Conservation (phyloP, 2,329 filamentous ascomycete species). For the Venturia aucupariae region DNA sequence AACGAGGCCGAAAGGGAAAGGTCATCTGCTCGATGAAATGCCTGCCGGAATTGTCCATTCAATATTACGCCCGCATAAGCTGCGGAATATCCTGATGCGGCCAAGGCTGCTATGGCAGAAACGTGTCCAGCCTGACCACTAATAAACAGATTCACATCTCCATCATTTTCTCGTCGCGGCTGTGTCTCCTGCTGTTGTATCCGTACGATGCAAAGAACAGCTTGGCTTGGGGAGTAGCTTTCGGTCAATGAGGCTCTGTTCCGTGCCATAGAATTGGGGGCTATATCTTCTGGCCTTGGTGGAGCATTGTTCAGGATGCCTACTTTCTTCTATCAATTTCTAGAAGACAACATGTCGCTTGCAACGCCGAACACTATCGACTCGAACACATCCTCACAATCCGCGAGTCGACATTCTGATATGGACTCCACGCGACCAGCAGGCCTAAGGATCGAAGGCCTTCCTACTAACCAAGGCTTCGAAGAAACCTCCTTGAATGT, state of each 20-base stretch:
- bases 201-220: background rate
- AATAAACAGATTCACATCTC: background rate
- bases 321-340: background rate
- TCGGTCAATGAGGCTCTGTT: background rate
- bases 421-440: background rate
- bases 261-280: background rate
- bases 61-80: background rate
- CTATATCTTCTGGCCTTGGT: background rate
- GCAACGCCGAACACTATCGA: background rate
- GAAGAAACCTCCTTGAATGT: background rate
- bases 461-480: background rate
- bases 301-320: background rate
- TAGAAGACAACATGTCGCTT: background rate
- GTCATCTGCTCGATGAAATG: background rate
- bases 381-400: background rate
- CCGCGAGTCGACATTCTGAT: background rate
- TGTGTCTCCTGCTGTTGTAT: background rate
- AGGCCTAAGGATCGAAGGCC: background rate
- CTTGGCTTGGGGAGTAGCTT: background rate
- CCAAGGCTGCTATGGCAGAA: background rate
- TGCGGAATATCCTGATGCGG: background rate
- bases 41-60: background rate
- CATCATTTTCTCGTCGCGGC: background rate
- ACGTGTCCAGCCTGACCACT: background rate
- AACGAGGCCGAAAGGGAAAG: background rate